phyloP scores from a whole-genome alignment of 73 alveolate species.

The Tetrahymena malaccensis region DNA sequence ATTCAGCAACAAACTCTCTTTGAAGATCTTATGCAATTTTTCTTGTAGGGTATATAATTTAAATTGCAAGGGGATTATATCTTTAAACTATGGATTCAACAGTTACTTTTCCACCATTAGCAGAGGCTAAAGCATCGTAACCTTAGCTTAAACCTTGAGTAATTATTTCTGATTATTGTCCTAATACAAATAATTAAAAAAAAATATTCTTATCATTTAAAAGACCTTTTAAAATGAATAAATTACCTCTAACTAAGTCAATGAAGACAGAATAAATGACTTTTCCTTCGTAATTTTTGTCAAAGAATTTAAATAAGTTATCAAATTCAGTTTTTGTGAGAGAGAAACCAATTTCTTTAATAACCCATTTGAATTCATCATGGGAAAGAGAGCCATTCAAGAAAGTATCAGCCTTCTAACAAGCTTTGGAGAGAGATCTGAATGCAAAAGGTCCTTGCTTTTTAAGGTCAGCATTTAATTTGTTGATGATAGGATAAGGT shows the following conservation, averaged over 20 bases:
- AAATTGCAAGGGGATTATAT: neutral
- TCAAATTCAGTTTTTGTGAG: conserved; percentile 60
- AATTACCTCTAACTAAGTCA: conserved; percentile 23
- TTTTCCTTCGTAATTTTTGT: conserved; percentile 50
- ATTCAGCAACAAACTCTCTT: neutral
- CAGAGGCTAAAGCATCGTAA: neutral
- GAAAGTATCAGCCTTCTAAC: conserved; percentile 26
- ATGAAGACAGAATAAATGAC: conserved; percentile 38
- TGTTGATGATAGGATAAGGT: conserved; percentile 50
- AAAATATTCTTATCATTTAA: too few species aligned
- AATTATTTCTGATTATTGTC: neutral
- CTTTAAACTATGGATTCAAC: neutral
- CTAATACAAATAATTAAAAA: neutral
- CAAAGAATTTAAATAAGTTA: conserved; percentile 58
- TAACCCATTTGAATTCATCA: conserved; percentile 66
- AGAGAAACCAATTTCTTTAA: conserved; percentile 61
- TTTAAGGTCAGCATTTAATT: conserved; percentile 46
- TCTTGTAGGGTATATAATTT: neutral
- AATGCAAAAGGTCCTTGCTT: conserved; percentile 63
- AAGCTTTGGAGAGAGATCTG: conserved; percentile 51
- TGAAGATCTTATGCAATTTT: neutral
- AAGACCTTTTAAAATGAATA: too few species aligned
- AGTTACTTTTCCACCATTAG: neutral
- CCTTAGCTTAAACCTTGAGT: neutral
- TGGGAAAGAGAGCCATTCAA: conserved; percentile 33